Percentiles rank a stretch among this genome's conserved stretches.
phyloP scores from a whole-genome alignment of 139 green algal species.

The Tetradesmus lagerheimii region DNA sequence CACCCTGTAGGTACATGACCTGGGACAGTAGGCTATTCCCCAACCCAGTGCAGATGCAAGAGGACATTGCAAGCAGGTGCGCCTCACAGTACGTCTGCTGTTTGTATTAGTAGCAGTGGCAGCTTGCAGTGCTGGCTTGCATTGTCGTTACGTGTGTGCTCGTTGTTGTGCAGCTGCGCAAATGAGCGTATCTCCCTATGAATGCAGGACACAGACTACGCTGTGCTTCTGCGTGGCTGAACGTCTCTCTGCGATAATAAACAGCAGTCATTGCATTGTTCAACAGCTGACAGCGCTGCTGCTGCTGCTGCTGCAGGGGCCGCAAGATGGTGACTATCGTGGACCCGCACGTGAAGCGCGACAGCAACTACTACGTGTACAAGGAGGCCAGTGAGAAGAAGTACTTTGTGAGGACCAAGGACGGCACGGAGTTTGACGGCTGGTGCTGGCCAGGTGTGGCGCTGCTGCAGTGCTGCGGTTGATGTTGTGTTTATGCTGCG shows the following conservation, averaged over 20 bases:
- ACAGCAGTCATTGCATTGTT: background rate
- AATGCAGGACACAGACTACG: too few relatives aligned
- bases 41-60: slow-evolving; percentile 56
- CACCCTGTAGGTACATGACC: slow-evolving; percentile 95
- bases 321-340: slow-evolving; percentile 98
- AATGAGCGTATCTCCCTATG: too few relatives aligned
- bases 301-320: slow-evolving; percentile 56
- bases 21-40: slow-evolving; percentile 95
- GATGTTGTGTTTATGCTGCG: background rate
- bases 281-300: background rate
- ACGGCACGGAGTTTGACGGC: slow-evolving; percentile 93
- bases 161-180: too few relatives aligned
- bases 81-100: background rate
- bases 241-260: too few relatives aligned
- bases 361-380: slow-evolving; percentile 88
- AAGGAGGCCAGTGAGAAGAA: slow-evolving; percentile 82
- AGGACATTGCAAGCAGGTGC: background rate
- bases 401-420: slow-evolving; percentile 91
- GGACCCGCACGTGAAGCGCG: slow-evolving; percentile 98
- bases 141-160: too few relatives aligned
- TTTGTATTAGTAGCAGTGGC: background rate
- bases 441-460: slow-evolving; percentile 95
- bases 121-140: too few relatives aligned
- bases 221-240: background rate
- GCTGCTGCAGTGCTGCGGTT: background rate